Evolutionary conservation across 139 green algal species (phyloP).

Genomic region (Micractinium conductrix): DNA sequence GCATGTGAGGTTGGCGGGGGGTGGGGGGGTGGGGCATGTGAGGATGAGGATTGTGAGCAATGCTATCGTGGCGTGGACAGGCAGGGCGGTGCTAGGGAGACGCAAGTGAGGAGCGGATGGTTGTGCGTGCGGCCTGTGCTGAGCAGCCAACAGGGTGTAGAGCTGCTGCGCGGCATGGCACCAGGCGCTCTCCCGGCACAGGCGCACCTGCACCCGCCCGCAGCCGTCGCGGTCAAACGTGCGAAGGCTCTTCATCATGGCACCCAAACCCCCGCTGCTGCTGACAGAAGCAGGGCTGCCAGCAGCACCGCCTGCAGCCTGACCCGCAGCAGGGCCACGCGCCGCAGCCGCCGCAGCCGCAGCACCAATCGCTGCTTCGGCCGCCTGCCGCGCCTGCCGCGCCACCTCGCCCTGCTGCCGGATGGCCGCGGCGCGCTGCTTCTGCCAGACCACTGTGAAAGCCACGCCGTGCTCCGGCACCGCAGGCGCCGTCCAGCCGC

Average conservation of each 20-base stretch:
- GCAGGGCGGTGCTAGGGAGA: too few relatives aligned
- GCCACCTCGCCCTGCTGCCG: background rate
- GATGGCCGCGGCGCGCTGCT: background rate
- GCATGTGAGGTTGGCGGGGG: too few relatives aligned
- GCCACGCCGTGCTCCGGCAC: background rate
- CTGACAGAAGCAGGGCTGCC: background rate
- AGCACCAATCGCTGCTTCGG: background rate
- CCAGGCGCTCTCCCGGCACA: background rate
- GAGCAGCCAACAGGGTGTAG: too few relatives aligned
- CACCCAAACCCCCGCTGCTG: background rate
- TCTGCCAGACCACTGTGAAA: constrained; percentile 2
- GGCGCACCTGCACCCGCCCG: constrained; percentile 18
- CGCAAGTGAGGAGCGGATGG: too few relatives aligned
- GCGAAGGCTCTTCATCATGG: background rate
- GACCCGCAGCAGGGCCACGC: too few relatives aligned
- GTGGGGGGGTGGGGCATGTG: too few relatives aligned
- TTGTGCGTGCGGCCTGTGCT: too few relatives aligned
- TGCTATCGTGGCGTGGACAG: too few relatives aligned
- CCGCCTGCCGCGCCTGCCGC: background rate
- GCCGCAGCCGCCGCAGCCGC: background rate
- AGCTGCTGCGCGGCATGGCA: background rate
- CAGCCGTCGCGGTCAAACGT: background rate
- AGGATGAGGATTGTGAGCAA: too few relatives aligned
- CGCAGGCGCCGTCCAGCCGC: background rate
- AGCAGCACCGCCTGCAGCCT: background rate